phyloP scores from a whole-genome alignment of 2,329 filamentous ascomycete genomes.

The Penicillium griseofulvum region DNA sequence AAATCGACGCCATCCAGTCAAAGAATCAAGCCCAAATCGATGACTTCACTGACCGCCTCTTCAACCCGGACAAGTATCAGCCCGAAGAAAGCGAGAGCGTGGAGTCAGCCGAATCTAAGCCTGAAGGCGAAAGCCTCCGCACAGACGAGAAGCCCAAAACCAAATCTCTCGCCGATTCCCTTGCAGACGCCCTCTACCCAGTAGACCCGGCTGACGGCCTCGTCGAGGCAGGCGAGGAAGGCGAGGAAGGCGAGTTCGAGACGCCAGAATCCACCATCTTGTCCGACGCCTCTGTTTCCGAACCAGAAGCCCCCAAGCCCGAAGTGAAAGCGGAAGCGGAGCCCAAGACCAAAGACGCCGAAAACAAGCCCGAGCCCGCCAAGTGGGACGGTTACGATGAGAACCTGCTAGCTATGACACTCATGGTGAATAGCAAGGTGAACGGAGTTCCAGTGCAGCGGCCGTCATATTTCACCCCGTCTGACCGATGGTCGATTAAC shows the following conservation, averaged over 20 bases:
- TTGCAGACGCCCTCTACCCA: neutral
- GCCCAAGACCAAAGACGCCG: neutral
- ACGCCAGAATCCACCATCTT: neutral
- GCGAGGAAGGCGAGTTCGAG: neutral
- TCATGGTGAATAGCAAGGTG: constrained; percentile 71
- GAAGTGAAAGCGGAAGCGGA: neutral
- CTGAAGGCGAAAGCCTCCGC: neutral
- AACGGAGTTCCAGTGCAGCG: constrained; percentile 64
- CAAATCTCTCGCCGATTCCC: too few relatives aligned
- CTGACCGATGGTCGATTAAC: constrained; percentile 68
- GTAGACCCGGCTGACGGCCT: too few relatives aligned
- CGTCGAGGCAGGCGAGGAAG: neutral
- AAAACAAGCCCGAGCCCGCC: neutral
- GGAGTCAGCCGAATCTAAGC: constrained; percentile 11
- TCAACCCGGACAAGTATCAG: constrained; percentile 30
- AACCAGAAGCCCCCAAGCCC: too few relatives aligned
- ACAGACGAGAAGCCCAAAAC: too few relatives aligned
- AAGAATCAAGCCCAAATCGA: constrained; percentile 63
- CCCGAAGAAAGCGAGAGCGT: constrained; percentile 9
- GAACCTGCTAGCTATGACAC: constrained; percentile 63
- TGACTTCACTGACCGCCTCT: constrained; percentile 60
- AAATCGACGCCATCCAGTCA: constrained; percentile 72
- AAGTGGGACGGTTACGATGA: neutral
- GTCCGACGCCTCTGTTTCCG: neutral
- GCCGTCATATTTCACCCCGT: constrained; percentile 49